A percentile compares a stretch with the other conserved stretches of the same genome.
Conservation (phyloP, 2,329 filamentous ascomycete genomes). For the Hypoxylon rubiginosum region DNA sequence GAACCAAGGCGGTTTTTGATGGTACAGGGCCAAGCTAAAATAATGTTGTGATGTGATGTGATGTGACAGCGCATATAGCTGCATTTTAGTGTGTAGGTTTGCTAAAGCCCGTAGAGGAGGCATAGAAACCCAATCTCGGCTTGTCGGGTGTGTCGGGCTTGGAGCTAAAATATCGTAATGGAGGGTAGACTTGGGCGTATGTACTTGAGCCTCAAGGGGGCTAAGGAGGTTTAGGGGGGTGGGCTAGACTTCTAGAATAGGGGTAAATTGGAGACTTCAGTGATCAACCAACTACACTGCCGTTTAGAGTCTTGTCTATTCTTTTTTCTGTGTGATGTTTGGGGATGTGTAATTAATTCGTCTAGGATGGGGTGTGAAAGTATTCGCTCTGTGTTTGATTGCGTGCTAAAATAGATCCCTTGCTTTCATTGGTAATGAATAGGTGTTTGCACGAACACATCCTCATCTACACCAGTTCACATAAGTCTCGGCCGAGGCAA, state of each 20-base stretch:
- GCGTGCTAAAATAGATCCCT: background rate
- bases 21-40: background rate
- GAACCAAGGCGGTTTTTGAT: background rate
- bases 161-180: background rate
- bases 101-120: background rate
- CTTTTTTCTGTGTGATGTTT: background rate
- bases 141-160: background rate
- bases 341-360: background rate
- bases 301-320: background rate
- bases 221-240: background rate
- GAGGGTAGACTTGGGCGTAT: background rate
- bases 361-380: background rate
- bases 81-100: background rate
- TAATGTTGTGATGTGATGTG: conserved; percentile 19
- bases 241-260: background rate
- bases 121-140: background rate
- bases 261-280: conserved; percentile 1
- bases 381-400: background rate
- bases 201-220: conserved; percentile 2
- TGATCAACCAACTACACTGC: background rate
- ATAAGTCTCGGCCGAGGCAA: no score
- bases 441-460: background rate
- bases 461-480: no score
- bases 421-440: no score
- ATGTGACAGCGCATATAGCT: background rate